Conservation (phyloP, 495 filamentous ascomycete genomes). For the Xylaria longipes region DNA sequence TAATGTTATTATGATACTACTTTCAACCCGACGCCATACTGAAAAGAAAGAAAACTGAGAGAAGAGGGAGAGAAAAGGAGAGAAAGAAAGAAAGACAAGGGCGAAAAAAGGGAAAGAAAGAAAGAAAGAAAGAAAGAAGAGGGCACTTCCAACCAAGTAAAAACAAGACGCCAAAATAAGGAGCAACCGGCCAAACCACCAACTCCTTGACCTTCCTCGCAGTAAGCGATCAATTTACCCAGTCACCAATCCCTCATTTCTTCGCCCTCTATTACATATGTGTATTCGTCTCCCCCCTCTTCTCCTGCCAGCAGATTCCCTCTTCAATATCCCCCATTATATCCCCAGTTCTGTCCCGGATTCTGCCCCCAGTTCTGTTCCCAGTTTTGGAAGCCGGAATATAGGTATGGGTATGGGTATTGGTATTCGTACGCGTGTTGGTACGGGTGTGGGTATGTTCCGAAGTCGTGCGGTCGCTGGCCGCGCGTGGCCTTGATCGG, state of each 20-base stretch:
- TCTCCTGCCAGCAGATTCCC: background rate
- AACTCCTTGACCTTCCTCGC: background rate
- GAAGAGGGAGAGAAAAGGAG: background rate
- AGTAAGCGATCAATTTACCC: background rate
- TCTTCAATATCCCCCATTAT: background rate
- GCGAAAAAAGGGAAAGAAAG: too few relatives aligned
- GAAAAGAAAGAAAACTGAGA: background rate
- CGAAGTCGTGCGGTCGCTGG: background rate
- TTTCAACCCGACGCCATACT: background rate
- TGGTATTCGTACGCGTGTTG: too few relatives aligned
- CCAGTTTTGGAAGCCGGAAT: background rate
- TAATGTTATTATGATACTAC: background rate
- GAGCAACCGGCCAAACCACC: background rate
- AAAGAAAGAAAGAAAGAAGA: background rate
- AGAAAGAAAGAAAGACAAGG: background rate
- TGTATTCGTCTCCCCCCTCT: background rate
- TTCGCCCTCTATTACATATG: background rate
- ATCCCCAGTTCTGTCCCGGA: background rate
- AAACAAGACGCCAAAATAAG: background rate
- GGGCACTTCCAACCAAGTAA: background rate
- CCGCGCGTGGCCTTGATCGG: background rate
- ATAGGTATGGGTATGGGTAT: background rate
- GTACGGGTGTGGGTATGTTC: background rate
- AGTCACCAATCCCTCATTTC: background rate
- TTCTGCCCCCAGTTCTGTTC: background rate